Conservation (phyloP, 2,329 filamentous ascomycete species). For the Exophiala calicioides region DNA sequence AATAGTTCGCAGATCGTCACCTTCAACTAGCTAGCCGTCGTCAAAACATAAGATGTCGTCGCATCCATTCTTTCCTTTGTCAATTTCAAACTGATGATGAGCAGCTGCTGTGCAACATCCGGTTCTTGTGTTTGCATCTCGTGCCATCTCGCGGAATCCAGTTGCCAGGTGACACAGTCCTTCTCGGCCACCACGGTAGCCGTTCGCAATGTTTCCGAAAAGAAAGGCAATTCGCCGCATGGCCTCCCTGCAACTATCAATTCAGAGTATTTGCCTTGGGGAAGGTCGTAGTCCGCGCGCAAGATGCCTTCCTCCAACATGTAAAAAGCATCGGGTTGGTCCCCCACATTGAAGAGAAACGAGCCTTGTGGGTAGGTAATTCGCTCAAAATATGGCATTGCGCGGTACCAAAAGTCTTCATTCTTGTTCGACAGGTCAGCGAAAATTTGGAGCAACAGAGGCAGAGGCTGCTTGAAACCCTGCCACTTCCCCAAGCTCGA, state of each 20-base stretch:
- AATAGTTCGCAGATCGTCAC: no score
- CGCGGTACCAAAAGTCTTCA: slow-evolving; percentile 93
- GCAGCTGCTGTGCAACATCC: slow-evolving; percentile 77
- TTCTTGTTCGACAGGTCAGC: slow-evolving; percentile 80
- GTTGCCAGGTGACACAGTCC: slow-evolving; percentile 78
- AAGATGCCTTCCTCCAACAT: slow-evolving; percentile 86
- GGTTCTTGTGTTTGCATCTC: slow-evolving; percentile 70
- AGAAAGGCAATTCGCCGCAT: slow-evolving; percentile 94
- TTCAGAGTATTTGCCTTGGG: slow-evolving; percentile 85
- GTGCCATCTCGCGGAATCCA: slow-evolving; percentile 72
- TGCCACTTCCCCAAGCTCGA: slow-evolving; percentile 70
- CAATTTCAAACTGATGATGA: slow-evolving; percentile 86
- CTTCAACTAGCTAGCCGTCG: slow-evolving; percentile 20
- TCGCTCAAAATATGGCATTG: slow-evolving; percentile 71
- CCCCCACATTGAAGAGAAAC: slow-evolving; percentile 75
- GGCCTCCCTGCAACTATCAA: slow-evolving; percentile 93
- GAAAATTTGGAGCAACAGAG: slow-evolving; percentile 93
- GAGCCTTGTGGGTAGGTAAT: slow-evolving; percentile 68
- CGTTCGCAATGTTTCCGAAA: slow-evolving; percentile 83
- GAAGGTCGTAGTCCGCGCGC: slow-evolving; percentile 84
- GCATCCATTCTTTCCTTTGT: slow-evolving; percentile 89
- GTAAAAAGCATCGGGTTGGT: slow-evolving; percentile 81
- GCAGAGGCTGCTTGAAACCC: slow-evolving; percentile 84
- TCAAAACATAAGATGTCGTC: slow-evolving; percentile 57
- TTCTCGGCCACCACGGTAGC: slow-evolving; percentile 82